Evolutionary conservation across 768 basidiomycete genomes (phyloP).

Genomic region (Mycena venus): DNA sequence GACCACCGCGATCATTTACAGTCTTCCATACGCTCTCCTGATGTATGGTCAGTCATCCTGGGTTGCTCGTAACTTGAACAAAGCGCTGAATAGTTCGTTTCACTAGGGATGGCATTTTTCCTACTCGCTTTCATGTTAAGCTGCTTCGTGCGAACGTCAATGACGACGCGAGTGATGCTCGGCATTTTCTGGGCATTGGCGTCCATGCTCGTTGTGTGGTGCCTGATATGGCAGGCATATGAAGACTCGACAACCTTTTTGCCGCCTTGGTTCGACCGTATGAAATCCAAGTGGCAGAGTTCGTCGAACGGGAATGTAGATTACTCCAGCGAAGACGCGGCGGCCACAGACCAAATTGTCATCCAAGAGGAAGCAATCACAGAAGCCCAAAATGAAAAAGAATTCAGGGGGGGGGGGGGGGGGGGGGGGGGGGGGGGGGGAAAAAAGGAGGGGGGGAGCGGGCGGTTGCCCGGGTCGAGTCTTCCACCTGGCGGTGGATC

Average conservation of each 20-base stretch:
- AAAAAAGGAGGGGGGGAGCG: too few species aligned
- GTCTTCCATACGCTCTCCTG: slow-evolving; percentile 55
- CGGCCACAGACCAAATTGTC: neutral
- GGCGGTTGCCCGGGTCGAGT: too few species aligned
- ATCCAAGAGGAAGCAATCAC: neutral
- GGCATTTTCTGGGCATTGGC: slow-evolving; percentile 39
- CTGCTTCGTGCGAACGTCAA: slow-evolving; percentile 43
- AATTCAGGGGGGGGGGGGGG: too few species aligned
- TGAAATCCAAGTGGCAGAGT: neutral
- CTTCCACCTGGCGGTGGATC: too few species aligned
- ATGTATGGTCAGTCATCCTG: slow-evolving; percentile 52
- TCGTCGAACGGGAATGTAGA: too few species aligned
- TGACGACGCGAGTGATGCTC: slow-evolving; percentile 42
- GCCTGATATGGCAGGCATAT: slow-evolving; percentile 27
- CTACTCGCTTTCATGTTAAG: slow-evolving; percentile 43
- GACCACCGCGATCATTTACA: slow-evolving; percentile 53
- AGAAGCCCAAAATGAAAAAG: neutral
- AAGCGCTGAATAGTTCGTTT: neutral
- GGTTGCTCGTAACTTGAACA: neutral
- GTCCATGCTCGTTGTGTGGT: slow-evolving; percentile 43
- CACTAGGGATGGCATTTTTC: slow-evolving; percentile 51
- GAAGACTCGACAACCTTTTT: neutral
- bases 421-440: neutral
- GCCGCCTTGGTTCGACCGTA: neutral
- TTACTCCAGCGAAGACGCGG: neutral